Evolutionary conservation across 2,329 filamentous ascomycete genomes (phyloP).

Genomic region (Fusarium sp.): DNA sequence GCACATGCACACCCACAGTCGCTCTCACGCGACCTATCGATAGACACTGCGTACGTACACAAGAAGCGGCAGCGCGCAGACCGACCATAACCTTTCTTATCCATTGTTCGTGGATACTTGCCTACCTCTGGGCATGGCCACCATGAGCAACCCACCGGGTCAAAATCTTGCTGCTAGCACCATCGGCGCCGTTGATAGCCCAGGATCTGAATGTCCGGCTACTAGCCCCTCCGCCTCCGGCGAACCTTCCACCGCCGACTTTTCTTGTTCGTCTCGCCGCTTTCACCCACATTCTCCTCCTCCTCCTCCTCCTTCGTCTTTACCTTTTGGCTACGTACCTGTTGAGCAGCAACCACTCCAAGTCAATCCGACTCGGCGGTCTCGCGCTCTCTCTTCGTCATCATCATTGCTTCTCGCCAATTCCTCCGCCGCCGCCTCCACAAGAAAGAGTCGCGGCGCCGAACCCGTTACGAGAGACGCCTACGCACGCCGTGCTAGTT

Average conservation of each 20-base stretch:
- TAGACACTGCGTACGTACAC: slow-evolving; percentile 5
- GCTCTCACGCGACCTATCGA: slow-evolving; percentile 8
- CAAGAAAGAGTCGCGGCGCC: slow-evolving; percentile 65
- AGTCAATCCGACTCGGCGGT: slow-evolving; percentile 25
- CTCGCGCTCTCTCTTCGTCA: slow-evolving; percentile 40
- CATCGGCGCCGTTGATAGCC: slow-evolving; percentile 35
- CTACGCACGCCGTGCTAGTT: slow-evolving; percentile 68
- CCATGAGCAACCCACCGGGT: slow-evolving; percentile 36
- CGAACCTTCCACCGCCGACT: slow-evolving; percentile 41
- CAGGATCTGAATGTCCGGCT: slow-evolving; percentile 25
- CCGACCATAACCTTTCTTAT: slow-evolving; percentile 23
- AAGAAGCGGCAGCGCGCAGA: slow-evolving; percentile 18
- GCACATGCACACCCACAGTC: not conserved
- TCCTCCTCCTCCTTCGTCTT: slow-evolving; percentile 21
- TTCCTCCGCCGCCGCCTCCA: slow-evolving; percentile 56
- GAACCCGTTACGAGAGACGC: slow-evolving; percentile 67
- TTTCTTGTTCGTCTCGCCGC: slow-evolving; percentile 38
- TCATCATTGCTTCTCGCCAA: slow-evolving; percentile 49
- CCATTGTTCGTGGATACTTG: slow-evolving; percentile 27
- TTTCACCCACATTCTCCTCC: slow-evolving; percentile 28
- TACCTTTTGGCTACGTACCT: slow-evolving; percentile 27
- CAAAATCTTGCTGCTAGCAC: slow-evolving; percentile 41
- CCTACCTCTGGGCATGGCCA: slow-evolving; percentile 35
- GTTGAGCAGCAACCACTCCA: slow-evolving; percentile 21
- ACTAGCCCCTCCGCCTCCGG: slow-evolving; percentile 44